Conservation (phyloP, 306 rosid species). For the Vigna unguiculata region DNA sequence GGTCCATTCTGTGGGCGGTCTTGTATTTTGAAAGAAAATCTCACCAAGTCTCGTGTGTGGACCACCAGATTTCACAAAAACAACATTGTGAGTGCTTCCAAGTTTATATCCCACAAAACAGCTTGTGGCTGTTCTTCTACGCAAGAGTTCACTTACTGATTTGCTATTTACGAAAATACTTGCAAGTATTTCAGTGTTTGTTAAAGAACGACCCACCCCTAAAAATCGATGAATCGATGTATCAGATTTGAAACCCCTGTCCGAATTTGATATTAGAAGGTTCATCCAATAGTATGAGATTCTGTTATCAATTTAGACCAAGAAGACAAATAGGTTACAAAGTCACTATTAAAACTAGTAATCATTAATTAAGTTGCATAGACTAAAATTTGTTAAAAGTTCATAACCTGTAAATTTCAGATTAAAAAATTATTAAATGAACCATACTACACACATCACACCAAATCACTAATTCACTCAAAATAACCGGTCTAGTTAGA, state of each 20-base stretch:
- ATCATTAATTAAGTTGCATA: background rate
- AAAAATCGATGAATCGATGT: background rate
- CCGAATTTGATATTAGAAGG: background rate
- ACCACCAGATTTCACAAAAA: background rate
- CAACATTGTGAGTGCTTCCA: background rate
- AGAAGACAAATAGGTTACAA: background rate
- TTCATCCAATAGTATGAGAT: background rate
- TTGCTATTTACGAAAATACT: slow-evolving; percentile 1
- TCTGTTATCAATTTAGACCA: background rate
- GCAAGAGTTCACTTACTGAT: background rate
- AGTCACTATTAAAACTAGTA: background rate
- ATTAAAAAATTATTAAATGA: background rate
- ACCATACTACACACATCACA: background rate
- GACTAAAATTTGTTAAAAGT: background rate
- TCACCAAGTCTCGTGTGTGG: background rate
- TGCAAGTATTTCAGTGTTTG: background rate
- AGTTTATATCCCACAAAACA: background rate
- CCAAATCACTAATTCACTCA: background rate
- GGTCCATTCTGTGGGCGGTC: background rate
- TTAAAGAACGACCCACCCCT: background rate
- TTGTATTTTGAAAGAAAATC: background rate
- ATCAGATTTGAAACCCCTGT: background rate
- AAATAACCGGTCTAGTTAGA: no score
- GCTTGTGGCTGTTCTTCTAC: background rate
- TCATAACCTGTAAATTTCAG: background rate